Evolutionary conservation across 2,329 filamentous ascomycete genomes (phyloP), one percentile per base, ranked within the genome.

Genomic region (Monosporascus sp.): DNA sequence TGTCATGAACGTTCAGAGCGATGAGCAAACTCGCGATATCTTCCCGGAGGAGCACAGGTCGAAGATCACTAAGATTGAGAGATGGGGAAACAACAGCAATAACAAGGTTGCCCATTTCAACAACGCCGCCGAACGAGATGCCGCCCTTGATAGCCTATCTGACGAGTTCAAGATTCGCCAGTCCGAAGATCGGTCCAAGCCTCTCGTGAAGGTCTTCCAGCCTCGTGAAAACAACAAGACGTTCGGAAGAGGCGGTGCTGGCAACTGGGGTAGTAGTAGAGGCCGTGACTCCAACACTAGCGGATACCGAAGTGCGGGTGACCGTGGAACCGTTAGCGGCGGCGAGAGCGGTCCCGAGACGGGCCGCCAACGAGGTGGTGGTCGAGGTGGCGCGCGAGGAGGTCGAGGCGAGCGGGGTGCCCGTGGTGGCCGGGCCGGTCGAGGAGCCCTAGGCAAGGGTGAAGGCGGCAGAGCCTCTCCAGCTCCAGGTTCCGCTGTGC

Each of bases 41-140:
- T 93, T 99, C 67, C 78, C 83, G 1, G 85, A 94, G 14, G 89
- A 96, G 63, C 90, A 97, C 66, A 86, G 84, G 66, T 68, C 81
- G 34, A 97, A 95, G 74, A 90, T 97, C 59, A 71, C 83, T 51
- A 86, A 85, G 71, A 79, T 93, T 49, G 86, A 90, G 65, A 92
- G 90, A 72, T 89, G 85, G 75, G 86, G 86, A 38, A 84, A 84
- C 64, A 84, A 84, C 18, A 65, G 62, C 49, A 68, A 69, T 56
- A 90, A 90, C 75, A 92, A 87, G 73, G 89, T 96, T 48, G 90
- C 90, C 25, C 86, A 92, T 60, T 97, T 97, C 74, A 84, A 86
- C 67, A 89, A 80, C 2, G 67, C 77, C 3, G 88, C 95, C 60
- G 89, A 96, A 48, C 89, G 93, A 65, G 89, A 92, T 62, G 83